Conservation (phyloP, 2,329 filamentous ascomycete species). For the Colletotrichum sp. region DNA sequence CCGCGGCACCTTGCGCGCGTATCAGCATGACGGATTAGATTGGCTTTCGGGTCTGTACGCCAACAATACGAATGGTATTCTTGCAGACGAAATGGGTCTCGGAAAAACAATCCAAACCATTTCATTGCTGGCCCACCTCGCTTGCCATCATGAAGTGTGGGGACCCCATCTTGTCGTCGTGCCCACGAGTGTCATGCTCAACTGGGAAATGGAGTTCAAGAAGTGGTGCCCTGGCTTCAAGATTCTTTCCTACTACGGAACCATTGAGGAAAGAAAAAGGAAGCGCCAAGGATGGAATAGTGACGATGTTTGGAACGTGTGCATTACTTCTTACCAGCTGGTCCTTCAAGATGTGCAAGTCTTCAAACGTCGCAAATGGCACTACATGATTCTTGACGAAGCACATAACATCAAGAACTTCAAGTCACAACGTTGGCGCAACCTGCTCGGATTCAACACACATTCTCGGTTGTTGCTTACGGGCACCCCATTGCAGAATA, state of each 20-base stretch:
- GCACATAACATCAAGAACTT: conserved; percentile 99
- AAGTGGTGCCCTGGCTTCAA: conserved; percentile 99
- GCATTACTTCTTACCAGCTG: conserved; percentile 97
- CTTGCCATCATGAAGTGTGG: conserved; percentile 90
- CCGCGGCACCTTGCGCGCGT: conserved; percentile 88
- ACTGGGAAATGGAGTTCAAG: conserved; percentile 99
- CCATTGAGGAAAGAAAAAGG: conserved; percentile 86
- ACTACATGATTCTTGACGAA: conserved; percentile 98
- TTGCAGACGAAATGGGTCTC: conserved; percentile 98
- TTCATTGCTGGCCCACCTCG: conserved; percentile 88
- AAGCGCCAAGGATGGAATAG: conserved; percentile 95
- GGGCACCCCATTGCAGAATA: conserved; percentile 95
- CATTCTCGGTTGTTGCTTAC: conserved; percentile 86
- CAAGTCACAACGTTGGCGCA: conserved; percentile 96
- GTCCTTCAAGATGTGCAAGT: conserved; percentile 93
- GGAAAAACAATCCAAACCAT: conserved; percentile 99
- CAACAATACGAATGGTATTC: conserved; percentile 92
- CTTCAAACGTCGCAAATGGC: conserved; percentile 91
- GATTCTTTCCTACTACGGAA: conserved; percentile 95
- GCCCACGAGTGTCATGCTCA: conserved; percentile 97
- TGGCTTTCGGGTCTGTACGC: conserved; percentile 95
- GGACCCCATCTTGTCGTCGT: conserved; percentile 96
- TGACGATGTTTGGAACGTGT: conserved; percentile 93
- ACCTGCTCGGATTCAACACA: conserved; percentile 91
- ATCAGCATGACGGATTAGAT: conserved; percentile 95